These are phyloP conservation scores for Elsinoe perseae DNA, from an alignment of 2,329 filamentous ascomycete species.

Conservation along the genomic window DNA sequence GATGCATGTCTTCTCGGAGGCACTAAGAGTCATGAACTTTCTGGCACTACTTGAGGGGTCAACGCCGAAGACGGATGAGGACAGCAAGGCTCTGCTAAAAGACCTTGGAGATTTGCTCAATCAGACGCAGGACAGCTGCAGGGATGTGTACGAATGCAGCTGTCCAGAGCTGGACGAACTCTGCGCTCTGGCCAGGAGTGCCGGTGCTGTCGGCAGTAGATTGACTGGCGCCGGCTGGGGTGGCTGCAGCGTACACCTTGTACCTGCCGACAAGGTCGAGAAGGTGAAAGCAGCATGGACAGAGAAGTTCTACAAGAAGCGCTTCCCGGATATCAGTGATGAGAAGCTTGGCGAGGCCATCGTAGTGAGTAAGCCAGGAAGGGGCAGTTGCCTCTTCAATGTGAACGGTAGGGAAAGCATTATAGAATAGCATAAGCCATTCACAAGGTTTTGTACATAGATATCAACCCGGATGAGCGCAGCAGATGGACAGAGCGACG, in stretches of 20 bases:
- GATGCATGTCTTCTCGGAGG: constrained; percentile 84
- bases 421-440: background rate
- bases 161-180: constrained; percentile 88
- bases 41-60: constrained; percentile 58
- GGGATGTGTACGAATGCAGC: constrained; percentile 82
- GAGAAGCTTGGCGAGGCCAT: constrained; percentile 73
- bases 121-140: constrained; percentile 78
- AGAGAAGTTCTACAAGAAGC: constrained; percentile 72
- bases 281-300: constrained; percentile 70
- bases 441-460: background rate
- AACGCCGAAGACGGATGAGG: constrained; percentile 40
- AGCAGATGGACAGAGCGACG: background rate
- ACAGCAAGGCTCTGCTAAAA: constrained; percentile 58
- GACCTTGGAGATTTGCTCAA: constrained; percentile 79
- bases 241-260: constrained; percentile 88
- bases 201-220: constrained; percentile 76
- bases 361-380: constrained; percentile 80
- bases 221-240: constrained; percentile 95
- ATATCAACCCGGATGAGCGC: too few relatives aligned
- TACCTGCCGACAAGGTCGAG: constrained; percentile 74
- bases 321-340: constrained; percentile 57
- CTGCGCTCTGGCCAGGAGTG: constrained; percentile 67
- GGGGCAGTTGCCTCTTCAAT: constrained; percentile 46
- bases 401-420: constrained; percentile 22
- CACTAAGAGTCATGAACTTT: constrained; percentile 77